These are phyloP conservation scores for Pythium rhizo-oryzae DNA, from an alignment of 352 stramenopile genomes.

Conservation along the genomic window DNA sequence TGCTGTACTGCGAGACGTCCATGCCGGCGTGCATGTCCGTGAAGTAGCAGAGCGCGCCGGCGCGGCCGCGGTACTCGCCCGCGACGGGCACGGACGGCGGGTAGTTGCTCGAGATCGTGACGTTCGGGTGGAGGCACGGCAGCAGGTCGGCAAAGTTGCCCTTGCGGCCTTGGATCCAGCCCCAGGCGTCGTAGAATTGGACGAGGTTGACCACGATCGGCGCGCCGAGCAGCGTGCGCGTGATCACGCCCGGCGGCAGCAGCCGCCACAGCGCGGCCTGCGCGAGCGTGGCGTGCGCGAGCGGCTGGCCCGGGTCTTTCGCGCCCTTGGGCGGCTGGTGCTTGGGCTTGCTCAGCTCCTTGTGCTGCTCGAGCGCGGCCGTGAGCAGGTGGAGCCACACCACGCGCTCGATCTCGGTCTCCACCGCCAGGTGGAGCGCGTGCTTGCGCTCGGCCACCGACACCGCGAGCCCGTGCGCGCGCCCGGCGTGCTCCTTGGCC, in stretches of 20 bases:
- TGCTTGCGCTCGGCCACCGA: constrained; percentile 56
- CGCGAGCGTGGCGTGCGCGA: constrained; percentile 14
- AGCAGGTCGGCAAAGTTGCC: constrained; percentile 81
- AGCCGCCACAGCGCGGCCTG: constrained; percentile 34
- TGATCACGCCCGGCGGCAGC: constrained; percentile 33
- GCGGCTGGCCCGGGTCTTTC: too few species aligned
- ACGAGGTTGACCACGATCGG: constrained; percentile 62
- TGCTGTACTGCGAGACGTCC: constrained; percentile 69
- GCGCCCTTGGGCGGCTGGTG: constrained; percentile 15
- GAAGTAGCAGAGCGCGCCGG: constrained; percentile 72
- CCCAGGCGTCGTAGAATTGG: constrained; percentile 81
- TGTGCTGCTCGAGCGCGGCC: constrained; percentile 61
- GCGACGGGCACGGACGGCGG: constrained; percentile 68
- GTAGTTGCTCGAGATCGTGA: constrained; percentile 79
- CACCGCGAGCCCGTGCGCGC: constrained; percentile 58
- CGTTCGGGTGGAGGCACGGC: constrained; percentile 79
- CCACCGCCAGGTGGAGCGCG: constrained; percentile 55
- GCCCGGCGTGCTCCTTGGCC: constrained; percentile 56
- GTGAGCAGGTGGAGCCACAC: constrained; percentile 76
- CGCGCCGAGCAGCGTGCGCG: constrained; percentile 57
- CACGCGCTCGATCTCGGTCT: constrained; percentile 73
- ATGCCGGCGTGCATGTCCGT: constrained; percentile 69
- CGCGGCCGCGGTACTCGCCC: constrained; percentile 68
- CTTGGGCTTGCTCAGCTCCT: constrained; percentile 42
- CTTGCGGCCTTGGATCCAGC: constrained; percentile 68